Conservation (phyloP, 441 rosid species). For the Populus tomentosa region DNA sequence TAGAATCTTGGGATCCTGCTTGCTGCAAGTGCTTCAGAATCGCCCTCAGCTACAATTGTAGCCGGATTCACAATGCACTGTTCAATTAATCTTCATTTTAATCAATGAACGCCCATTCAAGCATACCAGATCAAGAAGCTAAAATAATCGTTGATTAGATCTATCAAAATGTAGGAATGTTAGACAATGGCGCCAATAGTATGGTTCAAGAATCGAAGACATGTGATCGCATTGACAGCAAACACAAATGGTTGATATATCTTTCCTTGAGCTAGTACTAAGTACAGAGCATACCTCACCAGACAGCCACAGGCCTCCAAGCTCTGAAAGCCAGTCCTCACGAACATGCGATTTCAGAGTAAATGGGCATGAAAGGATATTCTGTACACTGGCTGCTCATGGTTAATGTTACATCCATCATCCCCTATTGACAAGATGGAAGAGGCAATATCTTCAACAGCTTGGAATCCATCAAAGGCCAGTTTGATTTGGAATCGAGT, state of each 20-base stretch:
- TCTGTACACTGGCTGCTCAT: conserved; percentile 8
- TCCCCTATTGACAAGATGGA: conserved; percentile 11
- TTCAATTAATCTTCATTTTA: no score
- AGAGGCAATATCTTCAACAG: neutral
- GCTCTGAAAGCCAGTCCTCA: neutral
- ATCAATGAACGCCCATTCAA: neutral
- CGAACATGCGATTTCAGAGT: conserved; percentile 20
- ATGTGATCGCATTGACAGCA: neutral
- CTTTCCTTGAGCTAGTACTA: no score
- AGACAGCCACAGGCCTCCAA: neutral
- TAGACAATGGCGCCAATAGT: neutral
- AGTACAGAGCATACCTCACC: no score
- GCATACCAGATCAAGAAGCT: neutral
- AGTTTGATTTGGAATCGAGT: conserved; percentile 1
- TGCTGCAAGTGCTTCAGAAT: no score
- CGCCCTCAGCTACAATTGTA: no score
- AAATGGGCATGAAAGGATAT: conserved; percentile 12
- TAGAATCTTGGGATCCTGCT: neutral
- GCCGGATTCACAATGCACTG: no score
- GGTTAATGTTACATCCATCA: conserved; percentile 17
- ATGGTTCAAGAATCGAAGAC: neutral
- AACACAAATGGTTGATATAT: neutral
- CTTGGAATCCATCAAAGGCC: conserved; percentile 27
- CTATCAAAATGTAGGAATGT: neutral
- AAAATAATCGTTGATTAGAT: neutral